Conservation (phyloP, 306 rosid genomes). For the Rosa lucieae region DNA sequence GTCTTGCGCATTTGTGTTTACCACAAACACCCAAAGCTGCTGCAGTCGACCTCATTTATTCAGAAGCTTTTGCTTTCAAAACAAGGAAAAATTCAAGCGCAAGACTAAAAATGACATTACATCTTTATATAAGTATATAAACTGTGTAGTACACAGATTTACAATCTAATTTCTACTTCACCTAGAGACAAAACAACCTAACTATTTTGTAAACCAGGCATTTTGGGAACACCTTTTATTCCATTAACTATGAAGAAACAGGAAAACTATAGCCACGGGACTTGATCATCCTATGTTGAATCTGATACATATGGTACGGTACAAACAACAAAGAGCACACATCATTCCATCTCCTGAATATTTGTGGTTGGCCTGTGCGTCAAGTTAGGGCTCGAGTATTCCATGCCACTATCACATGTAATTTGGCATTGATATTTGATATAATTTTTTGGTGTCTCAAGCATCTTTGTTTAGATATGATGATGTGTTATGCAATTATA, state of each 20-base stretch:
- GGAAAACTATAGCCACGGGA: background rate
- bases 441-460: too few species aligned
- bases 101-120: background rate
- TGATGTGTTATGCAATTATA: too few species aligned
- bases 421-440: too few species aligned
- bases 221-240: background rate
- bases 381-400: constrained; percentile 50
- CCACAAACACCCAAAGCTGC: too few species aligned
- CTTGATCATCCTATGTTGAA: background rate
- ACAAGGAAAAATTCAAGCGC: too few species aligned
- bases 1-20: too few species aligned
- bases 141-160: background rate
- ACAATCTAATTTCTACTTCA: background rate
- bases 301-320: background rate
- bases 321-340: background rate
- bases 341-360: constrained; percentile 42
- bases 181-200: background rate
- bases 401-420: constrained; percentile 36
- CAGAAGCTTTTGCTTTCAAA: too few species aligned
- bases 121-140: background rate
- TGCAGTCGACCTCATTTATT: too few species aligned
- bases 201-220: background rate
- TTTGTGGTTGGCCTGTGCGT: constrained; percentile 49
- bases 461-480: too few species aligned
- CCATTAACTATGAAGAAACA: background rate